Conservation (phyloP, 371 early-diverging fungal genomes). For the Zopfochytrium polystomum region DNA sequence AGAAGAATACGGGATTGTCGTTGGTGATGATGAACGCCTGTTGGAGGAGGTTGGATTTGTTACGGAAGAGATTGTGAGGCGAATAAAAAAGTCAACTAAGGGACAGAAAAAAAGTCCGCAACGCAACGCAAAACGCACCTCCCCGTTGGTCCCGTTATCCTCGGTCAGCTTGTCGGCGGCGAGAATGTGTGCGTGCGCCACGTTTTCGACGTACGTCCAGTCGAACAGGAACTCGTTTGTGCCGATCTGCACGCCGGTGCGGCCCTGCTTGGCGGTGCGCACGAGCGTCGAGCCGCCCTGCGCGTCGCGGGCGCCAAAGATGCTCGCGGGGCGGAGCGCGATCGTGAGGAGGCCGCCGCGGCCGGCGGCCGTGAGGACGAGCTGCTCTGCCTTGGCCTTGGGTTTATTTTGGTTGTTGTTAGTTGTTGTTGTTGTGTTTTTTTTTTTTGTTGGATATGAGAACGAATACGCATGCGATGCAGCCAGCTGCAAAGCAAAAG, state of each 20-base stretch:
- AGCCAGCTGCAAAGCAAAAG: too few relatives aligned
- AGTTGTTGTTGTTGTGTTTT: too few relatives aligned
- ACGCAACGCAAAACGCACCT: constrained; percentile 36
- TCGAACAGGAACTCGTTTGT: constrained; percentile 81
- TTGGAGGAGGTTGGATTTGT: not conserved
- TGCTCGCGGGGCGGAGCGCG: constrained; percentile 83
- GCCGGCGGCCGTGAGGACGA: constrained; percentile 77
- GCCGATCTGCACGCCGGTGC: constrained; percentile 77
- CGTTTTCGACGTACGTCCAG: constrained; percentile 91
- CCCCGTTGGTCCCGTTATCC: constrained; percentile 40
- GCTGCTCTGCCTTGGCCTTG: constrained; percentile 69
- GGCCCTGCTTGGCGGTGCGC: constrained; percentile 69
- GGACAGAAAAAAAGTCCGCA: not conserved
- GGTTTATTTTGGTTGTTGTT: too few relatives aligned
- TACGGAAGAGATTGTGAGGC: too few relatives aligned
- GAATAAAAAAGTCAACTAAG: not conserved
- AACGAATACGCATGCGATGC: too few relatives aligned
- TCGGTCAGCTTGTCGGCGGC: constrained; percentile 73
- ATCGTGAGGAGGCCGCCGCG: constrained; percentile 67
- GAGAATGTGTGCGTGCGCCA: constrained; percentile 84
- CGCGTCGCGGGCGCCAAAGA: constrained; percentile 88
- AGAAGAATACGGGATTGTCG: constrained; percentile 88
- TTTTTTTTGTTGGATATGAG: too few relatives aligned
- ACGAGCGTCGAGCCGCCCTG: constrained; percentile 77
- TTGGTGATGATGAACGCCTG: constrained; percentile 90